Evolutionary conservation across 805 yeast species (phyloP), one percentile per base, ranked within the genome.

Genomic region (Yarrowia sp.): DNA sequence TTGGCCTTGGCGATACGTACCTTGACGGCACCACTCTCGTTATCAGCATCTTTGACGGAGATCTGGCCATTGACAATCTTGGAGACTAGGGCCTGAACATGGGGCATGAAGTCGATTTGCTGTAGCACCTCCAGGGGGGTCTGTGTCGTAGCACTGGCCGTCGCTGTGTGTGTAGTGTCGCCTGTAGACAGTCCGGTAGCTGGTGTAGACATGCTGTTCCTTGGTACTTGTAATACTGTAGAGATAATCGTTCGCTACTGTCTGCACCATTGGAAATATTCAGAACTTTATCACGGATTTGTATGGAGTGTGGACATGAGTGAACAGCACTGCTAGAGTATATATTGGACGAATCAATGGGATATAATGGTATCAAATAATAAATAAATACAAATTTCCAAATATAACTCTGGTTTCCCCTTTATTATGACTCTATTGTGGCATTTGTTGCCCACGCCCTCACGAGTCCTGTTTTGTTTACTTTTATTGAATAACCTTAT

Each of bases 11-110:
- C 62, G 16, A 71, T 36, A 21, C 67, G 67, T 24, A 70, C 70
- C 52, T 74, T 65, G 16, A 71, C 70, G 1, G 71, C 66, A n/a
- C 74, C 74, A 7, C 73, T 72, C 61, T 68, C 72, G 58, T 72
- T 72, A 54, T 71, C 70, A 11, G 69, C 69, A 44, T 72, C 71
- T 46, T 71, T 72, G 17, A 74, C 68, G 10, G 70, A 56, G 21
- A 71, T 56, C 38, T 64, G 58, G 19, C 73, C 72, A 17, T 62
- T 59, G 14, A 41, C 56, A 19, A 72, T 66, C 17, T 65, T 56
- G 30, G 68, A 70, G 14, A 71, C 61, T 11, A 72, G 56, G 11
- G 70, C 68, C 43, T 67, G 65, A 17, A 72, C 71, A 65, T 68
- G 67, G 3, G 71, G 73, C 61, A 72, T 62, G 32, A 71, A 68